Evolutionary conservation across 1,139 yeast species (phyloP), one percentile per base, ranked within the genome.

Genomic region (Saccharomycopsis hybrid): DNA sequence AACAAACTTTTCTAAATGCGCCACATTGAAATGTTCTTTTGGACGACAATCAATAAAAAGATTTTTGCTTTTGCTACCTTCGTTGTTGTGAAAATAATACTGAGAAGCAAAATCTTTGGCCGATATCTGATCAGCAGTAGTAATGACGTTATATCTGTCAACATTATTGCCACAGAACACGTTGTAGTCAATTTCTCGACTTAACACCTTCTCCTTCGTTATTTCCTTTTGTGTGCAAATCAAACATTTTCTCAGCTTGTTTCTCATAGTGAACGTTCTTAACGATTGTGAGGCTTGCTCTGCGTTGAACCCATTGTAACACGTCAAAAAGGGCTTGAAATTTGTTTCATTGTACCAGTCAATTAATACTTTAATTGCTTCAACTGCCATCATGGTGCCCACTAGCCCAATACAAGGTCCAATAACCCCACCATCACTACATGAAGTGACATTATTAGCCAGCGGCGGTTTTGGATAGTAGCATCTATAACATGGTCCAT

Each of bases 321-420:
- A 67, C 7, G 82, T 67, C 54, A 92, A 68, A 58, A 82, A 83
- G 0, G 97, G 96, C 44, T 69, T 67, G 63, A 85, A 87, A 42
- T 63, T 71, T 0, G 72, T 75, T 3, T 49, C 48, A n/a, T 18
- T 32, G 61, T 87, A 86, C 46, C 66, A 70, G 0, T 74, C 83
- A 1, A 85, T 74, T 3, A 88, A 59, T 1, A 90, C 70, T 61
- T 92, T 90, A 44, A 94, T 74, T 0, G 96, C 74, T 60, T 94
- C 98, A 33, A 85, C 69, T 0, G 96, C 95, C 85, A 94, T 94
- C 70, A 86, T 73, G 0, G 82, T 73, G 3, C 99, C 99, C 62
- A 92, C 79, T 1, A 89, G 61, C 0, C 98, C 99, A 46, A 94
- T 95, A 4, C 92, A 94, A 0, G 98, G 96, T 0, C 98, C 98